Evolutionary conservation across 2,329 filamentous ascomycete genomes (phyloP).

Genomic region (Seiridium unicorne): DNA sequence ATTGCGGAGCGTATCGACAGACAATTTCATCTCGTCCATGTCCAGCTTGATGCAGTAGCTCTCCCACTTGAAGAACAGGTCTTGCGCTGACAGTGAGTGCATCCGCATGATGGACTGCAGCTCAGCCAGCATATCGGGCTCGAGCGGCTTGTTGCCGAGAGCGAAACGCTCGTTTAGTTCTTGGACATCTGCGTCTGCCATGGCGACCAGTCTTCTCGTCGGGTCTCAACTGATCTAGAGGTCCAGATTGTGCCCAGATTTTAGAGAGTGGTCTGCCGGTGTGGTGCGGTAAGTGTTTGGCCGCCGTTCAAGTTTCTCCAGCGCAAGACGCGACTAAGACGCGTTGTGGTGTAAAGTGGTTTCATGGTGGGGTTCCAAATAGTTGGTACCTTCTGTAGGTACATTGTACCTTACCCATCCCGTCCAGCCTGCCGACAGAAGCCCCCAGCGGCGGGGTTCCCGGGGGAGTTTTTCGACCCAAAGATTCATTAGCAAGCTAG

Average conservation of each 20-base stretch:
- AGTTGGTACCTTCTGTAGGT: too few relatives aligned
- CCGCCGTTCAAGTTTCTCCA: not conserved
- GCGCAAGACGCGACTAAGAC: conserved; percentile 10
- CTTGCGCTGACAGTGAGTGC: conserved; percentile 77
- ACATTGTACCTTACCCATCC: too few relatives aligned
- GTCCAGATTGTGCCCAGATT: too few relatives aligned
- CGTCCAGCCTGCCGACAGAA: too few relatives aligned
- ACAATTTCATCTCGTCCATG: conserved; percentile 69
- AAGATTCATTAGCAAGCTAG: not conserved
- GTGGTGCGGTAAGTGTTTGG: not conserved
- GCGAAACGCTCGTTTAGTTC: conserved; percentile 54
- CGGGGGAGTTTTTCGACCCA: not conserved
- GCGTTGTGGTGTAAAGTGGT: conserved; percentile 11
- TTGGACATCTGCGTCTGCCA: conserved; percentile 36
- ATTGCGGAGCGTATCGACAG: conserved; percentile 68
- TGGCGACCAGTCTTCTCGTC: conserved; percentile 14
- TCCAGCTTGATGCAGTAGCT: conserved; percentile 96
- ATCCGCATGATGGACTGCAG: conserved; percentile 83
- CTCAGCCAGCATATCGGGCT: conserved; percentile 76
- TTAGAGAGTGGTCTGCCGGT: not conserved
- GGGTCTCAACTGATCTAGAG: too few relatives aligned
- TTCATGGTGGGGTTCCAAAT: conserved; percentile 3
- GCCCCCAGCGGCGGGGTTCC: not conserved
- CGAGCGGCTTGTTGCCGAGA: conserved; percentile 56
- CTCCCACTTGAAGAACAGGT: conserved; percentile 98